Conservation (phyloP, 192 early-diverging fungal genomes). For the Funneliformis geosporum region DNA sequence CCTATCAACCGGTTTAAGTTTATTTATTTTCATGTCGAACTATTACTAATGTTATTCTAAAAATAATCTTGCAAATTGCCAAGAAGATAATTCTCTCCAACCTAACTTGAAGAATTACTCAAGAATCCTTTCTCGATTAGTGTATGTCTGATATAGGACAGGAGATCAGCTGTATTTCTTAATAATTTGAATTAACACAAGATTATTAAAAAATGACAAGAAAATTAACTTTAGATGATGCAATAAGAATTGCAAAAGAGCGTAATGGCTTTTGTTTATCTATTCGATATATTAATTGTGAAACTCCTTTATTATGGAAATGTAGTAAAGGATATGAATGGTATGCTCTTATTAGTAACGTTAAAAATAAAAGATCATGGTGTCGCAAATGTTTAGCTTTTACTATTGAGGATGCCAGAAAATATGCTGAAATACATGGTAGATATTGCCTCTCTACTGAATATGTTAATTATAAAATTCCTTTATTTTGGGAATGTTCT, state of each 20-base stretch:
- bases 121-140: conserved; percentile 11
- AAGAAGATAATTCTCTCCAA: too few relatives aligned
- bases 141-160: neutral
- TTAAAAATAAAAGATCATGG: conserved; percentile 13
- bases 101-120: too few relatives aligned
- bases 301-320: conserved; percentile 22
- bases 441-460: conserved; percentile 1
- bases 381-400: conserved; percentile 14
- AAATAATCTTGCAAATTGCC: too few relatives aligned
- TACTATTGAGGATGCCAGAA: conserved; percentile 4
- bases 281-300: conserved; percentile 25
- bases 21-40: too few relatives aligned
- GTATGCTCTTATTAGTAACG: neutral
- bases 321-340: conserved; percentile 14
- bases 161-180: neutral
- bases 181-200: conserved; percentile 22
- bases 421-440: neutral
- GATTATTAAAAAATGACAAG: conserved; percentile 16
- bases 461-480: too few relatives aligned
- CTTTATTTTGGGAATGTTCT: conserved; percentile 12
- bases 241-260: conserved; percentile 3
- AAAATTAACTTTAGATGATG: conserved; percentile 23
- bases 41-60: too few relatives aligned
- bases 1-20: too few relatives aligned
- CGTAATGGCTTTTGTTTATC: conserved; percentile 13